Evolutionary conservation across 225 moss, liverwort and hornwort genomes (phyloP).

Genomic region (Pseudisothecium myosuroides): DNA sequence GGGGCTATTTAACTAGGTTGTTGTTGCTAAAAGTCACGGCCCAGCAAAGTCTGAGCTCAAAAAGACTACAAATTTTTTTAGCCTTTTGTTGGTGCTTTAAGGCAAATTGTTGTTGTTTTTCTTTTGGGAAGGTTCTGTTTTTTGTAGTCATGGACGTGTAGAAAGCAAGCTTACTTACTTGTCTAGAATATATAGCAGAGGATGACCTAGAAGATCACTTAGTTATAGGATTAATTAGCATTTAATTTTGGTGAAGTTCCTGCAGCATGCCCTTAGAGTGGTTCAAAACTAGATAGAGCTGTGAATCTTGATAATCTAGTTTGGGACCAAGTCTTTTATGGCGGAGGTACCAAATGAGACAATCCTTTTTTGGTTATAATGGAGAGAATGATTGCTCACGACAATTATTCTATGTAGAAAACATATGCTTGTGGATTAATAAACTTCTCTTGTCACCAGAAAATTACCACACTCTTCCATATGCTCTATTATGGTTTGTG

Average conservation of each 20-base stretch:
- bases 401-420: not conserved
- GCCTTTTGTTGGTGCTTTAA: not conserved
- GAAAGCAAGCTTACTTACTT: not conserved
- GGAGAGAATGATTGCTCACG: rapidly evolving
- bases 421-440: rapidly evolving
- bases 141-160: not conserved
- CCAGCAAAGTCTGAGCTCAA: rapidly evolving
- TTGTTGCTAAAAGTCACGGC: not conserved
- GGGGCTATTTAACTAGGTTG: too few relatives aligned
- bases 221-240: rapidly evolving
- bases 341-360: rapidly evolving
- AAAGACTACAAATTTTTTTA: not conserved
- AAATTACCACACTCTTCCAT: rapidly evolving
- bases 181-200: rapidly evolving
- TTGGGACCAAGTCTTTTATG: rapidly evolving
- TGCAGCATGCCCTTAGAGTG: rapidly evolving
- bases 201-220: not conserved
- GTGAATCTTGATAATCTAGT: not conserved
- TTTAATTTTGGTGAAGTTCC: not conserved
- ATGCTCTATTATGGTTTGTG: too few relatives aligned
- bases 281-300: too few relatives aligned
- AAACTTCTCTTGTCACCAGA: rapidly evolving
- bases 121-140: not conserved
- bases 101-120: not conserved
- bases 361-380: not conserved